phyloP scores from a whole-genome alignment of 257 asterid genomes.

The Schizonepeta tenuifolia region DNA sequence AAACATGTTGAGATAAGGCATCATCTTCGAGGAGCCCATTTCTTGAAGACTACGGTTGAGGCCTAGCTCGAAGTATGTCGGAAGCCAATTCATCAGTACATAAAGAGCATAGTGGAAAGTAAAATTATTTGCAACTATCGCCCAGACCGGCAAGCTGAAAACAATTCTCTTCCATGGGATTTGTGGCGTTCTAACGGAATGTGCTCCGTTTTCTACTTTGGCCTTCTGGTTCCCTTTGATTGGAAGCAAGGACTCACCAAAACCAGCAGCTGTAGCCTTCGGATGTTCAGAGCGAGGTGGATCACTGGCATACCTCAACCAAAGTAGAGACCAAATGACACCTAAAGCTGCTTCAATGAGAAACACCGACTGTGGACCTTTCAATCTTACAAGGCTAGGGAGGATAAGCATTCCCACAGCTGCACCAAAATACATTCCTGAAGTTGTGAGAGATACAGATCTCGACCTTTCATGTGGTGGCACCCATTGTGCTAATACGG shows the following conservation, averaged over 20 bases:
- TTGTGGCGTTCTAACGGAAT: slow-evolving; percentile 40
- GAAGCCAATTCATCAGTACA: slow-evolving; percentile 98
- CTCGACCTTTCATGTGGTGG: slow-evolving; percentile 93
- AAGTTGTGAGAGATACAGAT: slow-evolving; percentile 89
- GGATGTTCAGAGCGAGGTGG: slow-evolving; percentile 93
- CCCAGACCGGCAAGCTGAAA: slow-evolving; percentile 83
- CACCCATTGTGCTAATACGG: slow-evolving; percentile 95
- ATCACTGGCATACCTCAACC: slow-evolving; percentile 78
- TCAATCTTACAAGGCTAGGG: slow-evolving; percentile 70
- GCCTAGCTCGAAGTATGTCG: slow-evolving; percentile 88
- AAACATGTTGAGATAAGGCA: slow-evolving; percentile 92
- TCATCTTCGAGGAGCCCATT: slow-evolving; percentile 97
- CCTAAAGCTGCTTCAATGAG: slow-evolving; percentile 84
- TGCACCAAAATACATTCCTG: slow-evolving; percentile 96
- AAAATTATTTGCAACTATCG: slow-evolving; percentile 83
- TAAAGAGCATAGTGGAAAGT: slow-evolving; percentile 93
- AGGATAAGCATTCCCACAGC: slow-evolving; percentile 85
- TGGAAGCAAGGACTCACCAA: slow-evolving; percentile 76
- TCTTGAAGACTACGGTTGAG: slow-evolving; percentile 84
- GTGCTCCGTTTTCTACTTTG: slow-evolving; percentile 60
- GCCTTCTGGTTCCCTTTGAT: slow-evolving; percentile 47
- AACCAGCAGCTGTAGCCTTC: slow-evolving; percentile 88
- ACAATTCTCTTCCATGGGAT: slow-evolving; percentile 86
- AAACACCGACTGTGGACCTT: slow-evolving; percentile 86
- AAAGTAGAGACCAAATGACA: slow-evolving; percentile 74